Conservation (phyloP, 2,329 filamentous ascomycete species). For the Trichophyton benhamiae region DNA sequence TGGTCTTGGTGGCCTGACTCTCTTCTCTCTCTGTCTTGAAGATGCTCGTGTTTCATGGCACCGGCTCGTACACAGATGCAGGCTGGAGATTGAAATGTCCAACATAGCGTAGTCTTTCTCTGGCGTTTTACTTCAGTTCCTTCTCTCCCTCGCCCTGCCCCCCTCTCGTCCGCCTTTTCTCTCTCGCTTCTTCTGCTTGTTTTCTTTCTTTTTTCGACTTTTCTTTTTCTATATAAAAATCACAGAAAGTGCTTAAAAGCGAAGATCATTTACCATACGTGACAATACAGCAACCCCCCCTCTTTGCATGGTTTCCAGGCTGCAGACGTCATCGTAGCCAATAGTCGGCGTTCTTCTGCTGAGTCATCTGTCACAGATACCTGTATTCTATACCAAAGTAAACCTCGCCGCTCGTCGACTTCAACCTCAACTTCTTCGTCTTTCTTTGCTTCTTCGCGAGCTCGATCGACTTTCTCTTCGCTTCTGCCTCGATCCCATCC, state of each 20-base stretch:
- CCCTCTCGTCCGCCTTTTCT: not conserved
- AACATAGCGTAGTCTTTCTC: not conserved
- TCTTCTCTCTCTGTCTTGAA: not conserved
- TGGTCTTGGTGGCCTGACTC: not conserved
- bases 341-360: not conserved
- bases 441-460: not conserved
- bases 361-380: not conserved
- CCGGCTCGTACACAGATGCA: not conserved
- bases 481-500: not conserved
- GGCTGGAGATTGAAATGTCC: not conserved
- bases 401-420: not conserved
- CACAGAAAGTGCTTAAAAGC: not conserved
- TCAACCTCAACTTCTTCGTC: not conserved
- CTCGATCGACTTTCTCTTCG: not conserved
- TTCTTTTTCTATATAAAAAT: not conserved
- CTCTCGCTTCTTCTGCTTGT: not conserved
- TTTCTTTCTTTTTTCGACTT: not conserved
- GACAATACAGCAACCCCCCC: not conserved
- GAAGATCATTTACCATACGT: not conserved
- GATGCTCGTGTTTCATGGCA: slow-evolving; percentile 1
- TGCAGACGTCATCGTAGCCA: not conserved
- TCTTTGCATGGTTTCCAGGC: not conserved
- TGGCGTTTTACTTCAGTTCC: no score
- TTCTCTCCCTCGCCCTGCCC: not conserved
- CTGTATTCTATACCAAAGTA: not conserved